Conservation (phyloP, 2,329 filamentous ascomycete species). For the Botrytis squamosa region DNA sequence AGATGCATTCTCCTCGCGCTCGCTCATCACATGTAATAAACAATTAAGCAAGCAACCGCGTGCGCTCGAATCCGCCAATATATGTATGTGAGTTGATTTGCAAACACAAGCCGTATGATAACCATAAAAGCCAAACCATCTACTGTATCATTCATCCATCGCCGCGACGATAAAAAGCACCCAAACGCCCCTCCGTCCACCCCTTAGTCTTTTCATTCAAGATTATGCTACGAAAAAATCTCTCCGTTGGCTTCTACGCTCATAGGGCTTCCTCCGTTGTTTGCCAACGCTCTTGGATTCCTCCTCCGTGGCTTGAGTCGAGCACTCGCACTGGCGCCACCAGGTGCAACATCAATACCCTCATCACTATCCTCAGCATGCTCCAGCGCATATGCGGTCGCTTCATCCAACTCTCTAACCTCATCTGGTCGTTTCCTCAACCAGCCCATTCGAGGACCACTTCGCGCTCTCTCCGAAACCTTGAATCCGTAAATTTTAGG, state of each 20-base stretch:
- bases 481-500: slow-evolving; percentile 95
- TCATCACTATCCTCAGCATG: slow-evolving; percentile 58
- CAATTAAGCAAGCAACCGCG: slow-evolving; percentile 4
- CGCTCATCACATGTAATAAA: background rate
- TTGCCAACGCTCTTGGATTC: slow-evolving; percentile 8
- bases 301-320: slow-evolving; percentile 16
- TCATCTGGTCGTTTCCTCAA: slow-evolving; percentile 79
- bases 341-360: slow-evolving; percentile 41
- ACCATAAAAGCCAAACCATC: slow-evolving; percentile 12
- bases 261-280: slow-evolving; percentile 38
- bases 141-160: slow-evolving; percentile 17
- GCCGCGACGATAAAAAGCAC: slow-evolving; percentile 14
- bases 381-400: slow-evolving; percentile 52
- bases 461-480: slow-evolving; percentile 85
- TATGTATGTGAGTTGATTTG: slow-evolving; percentile 9
- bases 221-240: slow-evolving; percentile 24
- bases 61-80: slow-evolving; percentile 1
- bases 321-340: slow-evolving; percentile 14
- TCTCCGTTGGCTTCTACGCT: slow-evolving; percentile 36
- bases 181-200: slow-evolving; percentile 10
- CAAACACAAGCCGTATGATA: slow-evolving; percentile 9
- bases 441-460: slow-evolving; percentile 96
- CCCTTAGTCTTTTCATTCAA: background rate
- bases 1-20: background rate
- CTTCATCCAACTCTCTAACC: slow-evolving; percentile 81